Conservation (phyloP, 2,329 filamentous ascomycete species). For the Xylaria sp. region DNA sequence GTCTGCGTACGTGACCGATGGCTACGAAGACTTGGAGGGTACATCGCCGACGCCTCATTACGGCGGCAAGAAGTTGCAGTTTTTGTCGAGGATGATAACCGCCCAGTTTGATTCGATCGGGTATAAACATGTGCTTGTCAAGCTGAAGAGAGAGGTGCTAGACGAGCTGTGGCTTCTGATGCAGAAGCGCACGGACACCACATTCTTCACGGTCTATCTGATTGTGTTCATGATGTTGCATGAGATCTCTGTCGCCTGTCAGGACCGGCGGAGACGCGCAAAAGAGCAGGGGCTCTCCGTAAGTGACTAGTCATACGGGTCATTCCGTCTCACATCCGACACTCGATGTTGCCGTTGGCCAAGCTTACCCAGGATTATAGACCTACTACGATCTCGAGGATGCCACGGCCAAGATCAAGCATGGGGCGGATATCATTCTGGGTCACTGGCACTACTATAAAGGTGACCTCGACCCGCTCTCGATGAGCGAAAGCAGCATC, state of each 20-base stretch:
- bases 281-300: slow-evolving; percentile 32
- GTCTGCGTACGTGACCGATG: slow-evolving; percentile 38
- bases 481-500: slow-evolving; percentile 24
- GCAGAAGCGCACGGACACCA: slow-evolving; percentile 24
- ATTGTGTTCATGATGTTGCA: slow-evolving; percentile 32
- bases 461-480: slow-evolving; percentile 31
- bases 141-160: slow-evolving; percentile 24
- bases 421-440: slow-evolving; percentile 43
- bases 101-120: slow-evolving; percentile 32
- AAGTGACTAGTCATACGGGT: slow-evolving; percentile 18
- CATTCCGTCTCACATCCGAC: not conserved
- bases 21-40: slow-evolving; percentile 35
- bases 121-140: slow-evolving; percentile 21
- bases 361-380: slow-evolving; percentile 28
- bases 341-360: slow-evolving; percentile 8
- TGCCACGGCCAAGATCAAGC: slow-evolving; percentile 36
- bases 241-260: slow-evolving; percentile 33
- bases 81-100: slow-evolving; percentile 35
- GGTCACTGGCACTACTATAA: slow-evolving; percentile 49
- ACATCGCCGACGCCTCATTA: not conserved
- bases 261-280: slow-evolving; percentile 36
- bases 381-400: slow-evolving; percentile 19
- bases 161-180: slow-evolving; percentile 29
- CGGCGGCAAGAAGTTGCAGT: slow-evolving; percentile 29
- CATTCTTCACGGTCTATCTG: slow-evolving; percentile 31